Conservation (phyloP, 352 stramenopile species). For the Globisporangium polare region DNA sequence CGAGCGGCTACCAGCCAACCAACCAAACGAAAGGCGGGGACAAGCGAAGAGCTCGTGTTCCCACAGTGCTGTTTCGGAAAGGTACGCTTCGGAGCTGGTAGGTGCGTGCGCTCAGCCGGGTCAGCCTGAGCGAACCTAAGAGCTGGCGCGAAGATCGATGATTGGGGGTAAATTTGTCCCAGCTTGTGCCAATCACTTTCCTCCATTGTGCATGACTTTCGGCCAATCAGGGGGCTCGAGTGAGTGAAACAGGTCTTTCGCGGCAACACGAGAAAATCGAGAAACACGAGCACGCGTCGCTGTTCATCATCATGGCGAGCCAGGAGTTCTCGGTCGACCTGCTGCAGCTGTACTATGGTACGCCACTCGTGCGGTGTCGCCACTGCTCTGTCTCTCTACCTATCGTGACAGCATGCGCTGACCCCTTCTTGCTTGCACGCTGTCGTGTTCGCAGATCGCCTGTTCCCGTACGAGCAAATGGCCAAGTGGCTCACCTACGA, state of each 20-base stretch:
- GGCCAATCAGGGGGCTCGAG: too few relatives aligned
- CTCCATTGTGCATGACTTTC: too few relatives aligned
- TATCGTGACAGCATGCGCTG: background rate
- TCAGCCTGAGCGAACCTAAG: background rate
- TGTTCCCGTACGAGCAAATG: conserved; percentile 88
- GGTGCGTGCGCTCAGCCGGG: too few relatives aligned
- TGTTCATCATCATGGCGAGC: conserved; percentile 44
- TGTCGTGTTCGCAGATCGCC: conserved; percentile 41
- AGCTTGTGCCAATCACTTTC: too few relatives aligned
- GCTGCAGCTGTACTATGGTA: conserved; percentile 87
- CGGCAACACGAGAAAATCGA: background rate
- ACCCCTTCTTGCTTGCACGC: background rate
- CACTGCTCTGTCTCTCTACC: background rate
- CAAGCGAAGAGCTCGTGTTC: conserved; percentile 4
- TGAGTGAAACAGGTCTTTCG: background rate
- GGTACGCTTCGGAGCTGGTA: background rate
- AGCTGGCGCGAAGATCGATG: too few relatives aligned
- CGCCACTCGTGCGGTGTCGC: background rate
- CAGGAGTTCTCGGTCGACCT: conserved; percentile 84
- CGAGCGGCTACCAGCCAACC: conserved; percentile 37
- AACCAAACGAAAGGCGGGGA: conserved; percentile 18
- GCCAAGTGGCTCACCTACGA: conserved; percentile 81
- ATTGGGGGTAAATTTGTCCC: too few relatives aligned
- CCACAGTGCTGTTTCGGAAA: background rate
- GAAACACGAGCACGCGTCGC: background rate